Evolutionary conservation across 441 rosid species (phyloP), one percentile per base, ranked within the genome.

Genomic region (Rhodomyrtus psidioides): DNA sequence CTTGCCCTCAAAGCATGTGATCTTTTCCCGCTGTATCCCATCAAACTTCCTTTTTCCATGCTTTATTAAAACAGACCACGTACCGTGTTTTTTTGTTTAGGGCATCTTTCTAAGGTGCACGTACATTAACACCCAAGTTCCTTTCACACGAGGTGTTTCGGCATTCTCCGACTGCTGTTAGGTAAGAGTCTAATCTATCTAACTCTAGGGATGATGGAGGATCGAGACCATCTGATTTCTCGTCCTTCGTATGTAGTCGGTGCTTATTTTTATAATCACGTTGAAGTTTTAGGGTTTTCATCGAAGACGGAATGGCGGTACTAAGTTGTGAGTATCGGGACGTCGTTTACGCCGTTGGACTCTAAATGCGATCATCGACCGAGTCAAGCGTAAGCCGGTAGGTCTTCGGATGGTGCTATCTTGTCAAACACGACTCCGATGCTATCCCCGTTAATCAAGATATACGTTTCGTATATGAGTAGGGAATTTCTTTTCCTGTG

Each of bases 291-390:
- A 34, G 34, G 34, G 34, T 34, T 42, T 6, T 42, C 6, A 42
- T 49, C 14, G 53, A 49, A 12, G 10, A 34, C 3, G 26, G 15
- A 65, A 65, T 2, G 79, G 21, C 79, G 19, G 10, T 23, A 19
- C 26, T 34, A 9, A 12, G 14, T 65, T 34, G 49, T 9, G 15
- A 65, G 26, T 9, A 34, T 70, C 2, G 0, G 2, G 49, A 70
- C 6, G n/a, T 21, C 16, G 34, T 21, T 34, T 39, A 70, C 0
- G 8, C 0, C 7, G 8, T 34, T 10, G 3, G 49, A 70, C 5
- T 70, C 5, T 70, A 0, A 34, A 70, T 70, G n/a, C 34, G 49
- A 70, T 39, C n/a, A 34, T 70, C 19, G 26, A 30, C 24, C 4
- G 12, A 55, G 44, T 62, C 12, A 26, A 62, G 75, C 30, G 8